Evolutionary conservation across 2,329 filamentous ascomycete genomes (phyloP).

Genomic region (Curvularia spicifera): DNA sequence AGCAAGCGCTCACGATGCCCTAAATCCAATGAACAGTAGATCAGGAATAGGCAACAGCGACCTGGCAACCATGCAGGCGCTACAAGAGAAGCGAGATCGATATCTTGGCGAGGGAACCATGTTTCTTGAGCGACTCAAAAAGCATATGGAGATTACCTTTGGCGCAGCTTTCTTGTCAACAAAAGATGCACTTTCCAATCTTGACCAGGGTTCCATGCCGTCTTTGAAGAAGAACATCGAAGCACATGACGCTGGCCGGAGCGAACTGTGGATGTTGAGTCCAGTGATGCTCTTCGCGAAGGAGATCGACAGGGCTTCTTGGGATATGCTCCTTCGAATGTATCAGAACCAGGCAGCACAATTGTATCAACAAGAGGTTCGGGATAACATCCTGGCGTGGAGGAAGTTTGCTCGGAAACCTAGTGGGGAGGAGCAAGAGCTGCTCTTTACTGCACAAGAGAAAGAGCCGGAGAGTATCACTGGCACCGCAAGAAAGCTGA

Average conservation of each 20-base stretch:
- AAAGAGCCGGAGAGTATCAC: constrained; percentile 78
- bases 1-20: constrained; percentile 53
- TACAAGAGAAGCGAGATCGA: constrained; percentile 92
- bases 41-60: constrained; percentile 75
- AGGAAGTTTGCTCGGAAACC: constrained; percentile 78
- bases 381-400: constrained; percentile 77
- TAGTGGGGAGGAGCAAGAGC: constrained; percentile 76
- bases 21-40: constrained; percentile 45
- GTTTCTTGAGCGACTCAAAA: constrained; percentile 80
- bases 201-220: constrained; percentile 56
- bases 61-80: constrained; percentile 83
- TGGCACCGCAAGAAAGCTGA: constrained; percentile 81
- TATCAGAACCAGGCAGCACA: constrained; percentile 80
- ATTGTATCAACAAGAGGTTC: constrained; percentile 83
- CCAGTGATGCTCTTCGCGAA: constrained; percentile 86
- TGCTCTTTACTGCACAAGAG: constrained; percentile 89
- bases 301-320: constrained; percentile 81
- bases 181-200: constrained; percentile 62
- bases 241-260: constrained; percentile 74
- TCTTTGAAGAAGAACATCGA: constrained; percentile 68
- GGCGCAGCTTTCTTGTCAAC: constrained; percentile 75
- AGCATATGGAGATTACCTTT: constrained; percentile 83
- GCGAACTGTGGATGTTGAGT: constrained; percentile 84
- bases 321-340: constrained; percentile 77
- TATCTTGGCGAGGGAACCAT: constrained; percentile 77